Evolutionary conservation across 2,329 filamentous ascomycete species (phyloP), one percentile per base, ranked within the genome.

Genomic region (Aureobasidium sp.): DNA sequence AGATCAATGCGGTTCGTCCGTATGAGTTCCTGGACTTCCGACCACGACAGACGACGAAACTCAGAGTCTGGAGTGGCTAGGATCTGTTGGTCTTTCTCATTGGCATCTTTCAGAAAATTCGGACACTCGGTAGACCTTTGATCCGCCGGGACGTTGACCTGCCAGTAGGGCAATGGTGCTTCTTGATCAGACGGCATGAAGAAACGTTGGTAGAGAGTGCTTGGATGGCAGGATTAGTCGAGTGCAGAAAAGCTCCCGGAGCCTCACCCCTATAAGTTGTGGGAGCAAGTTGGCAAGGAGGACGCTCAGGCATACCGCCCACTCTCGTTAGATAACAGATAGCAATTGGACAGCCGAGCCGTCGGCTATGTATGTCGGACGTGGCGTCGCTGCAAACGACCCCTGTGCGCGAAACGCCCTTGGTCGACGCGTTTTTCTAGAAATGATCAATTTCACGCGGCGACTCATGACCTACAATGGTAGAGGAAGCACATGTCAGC

Each of bases 81-180:
- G 69, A 91, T 89, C 45, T 73, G 71, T 15, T 80, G 77, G 72
- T 95, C 89, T 75, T 94, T 95, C 48, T 78, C 76, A 54, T 78
- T 81, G 61, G 87, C 76, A 66, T 83, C 78, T 56, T 71, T 74
- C 40, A 97, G 82, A 70, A 84, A 94, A 6, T 82, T 79, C 0
- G 92, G 92, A 70, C 91, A 96, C 59, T 85, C 78, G 2, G 74
- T 68, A 0, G 86, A 84, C 71, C 86, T 84, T 65, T 87, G 75
- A 29, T 78, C 72, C 39, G 77, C 74, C 0, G 89, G 85, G 17
- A 95, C 77, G 73, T 96, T 96, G 74, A 88, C 81, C 65, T 93
- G 87, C 91, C 91, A 96, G 77, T 88, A 96, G 0, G 88, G 86
- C 27, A 81, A 65, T 11, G 81, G 64, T 11, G 35, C 12, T 14